Percentiles rank a stretch among this genome's conserved stretches.
These are phyloP conservation scores for Blakeslea trispora DNA, from an alignment of 371 early-diverging fungal species.

Conservation along the genomic window DNA sequence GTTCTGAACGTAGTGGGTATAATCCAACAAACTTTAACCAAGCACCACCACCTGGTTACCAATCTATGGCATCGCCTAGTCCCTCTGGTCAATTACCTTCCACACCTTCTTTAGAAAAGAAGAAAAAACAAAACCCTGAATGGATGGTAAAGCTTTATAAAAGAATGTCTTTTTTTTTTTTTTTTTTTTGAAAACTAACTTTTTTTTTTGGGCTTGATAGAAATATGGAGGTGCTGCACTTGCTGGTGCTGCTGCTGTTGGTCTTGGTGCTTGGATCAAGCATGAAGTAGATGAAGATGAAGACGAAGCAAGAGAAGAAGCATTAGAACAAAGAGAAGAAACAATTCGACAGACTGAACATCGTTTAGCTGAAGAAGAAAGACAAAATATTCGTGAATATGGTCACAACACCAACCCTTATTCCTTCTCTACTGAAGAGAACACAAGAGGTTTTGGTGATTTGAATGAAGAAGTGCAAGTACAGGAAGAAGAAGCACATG, in stretches of 20 bases:
- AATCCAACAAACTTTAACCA: too few species aligned
- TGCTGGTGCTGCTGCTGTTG: conserved; percentile 45
- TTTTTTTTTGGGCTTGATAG: conserved; percentile 16
- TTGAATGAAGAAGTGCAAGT: conserved; percentile 1
- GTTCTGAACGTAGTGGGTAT: neutral
- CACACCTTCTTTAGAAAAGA: conserved; percentile 1
- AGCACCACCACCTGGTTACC: conserved; percentile 3
- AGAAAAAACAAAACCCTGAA: conserved; percentile 30
- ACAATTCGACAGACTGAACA: conserved; percentile 5
- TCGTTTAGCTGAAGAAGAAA: conserved; percentile 9
- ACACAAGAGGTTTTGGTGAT: too few species aligned
- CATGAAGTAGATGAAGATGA: conserved; percentile 36
- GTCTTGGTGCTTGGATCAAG: conserved; percentile 35
- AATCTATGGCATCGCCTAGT: conserved; percentile 4
- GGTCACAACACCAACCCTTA: neutral
- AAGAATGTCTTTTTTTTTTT: too few species aligned
- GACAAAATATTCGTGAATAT: neutral
- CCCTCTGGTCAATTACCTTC: neutral
- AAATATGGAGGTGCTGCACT: conserved; percentile 46
- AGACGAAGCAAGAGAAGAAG: conserved; percentile 22
- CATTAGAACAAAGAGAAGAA: neutral
- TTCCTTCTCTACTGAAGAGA: conserved; percentile 1
- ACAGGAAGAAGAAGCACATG: conserved; percentile 2
- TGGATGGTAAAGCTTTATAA: conserved; percentile 38
- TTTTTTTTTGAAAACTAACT: too few species aligned